These are phyloP conservation scores for Leccinum variicolor DNA, from an alignment of 768 basidiomycete genomes.

Conservation along the genomic window DNA sequence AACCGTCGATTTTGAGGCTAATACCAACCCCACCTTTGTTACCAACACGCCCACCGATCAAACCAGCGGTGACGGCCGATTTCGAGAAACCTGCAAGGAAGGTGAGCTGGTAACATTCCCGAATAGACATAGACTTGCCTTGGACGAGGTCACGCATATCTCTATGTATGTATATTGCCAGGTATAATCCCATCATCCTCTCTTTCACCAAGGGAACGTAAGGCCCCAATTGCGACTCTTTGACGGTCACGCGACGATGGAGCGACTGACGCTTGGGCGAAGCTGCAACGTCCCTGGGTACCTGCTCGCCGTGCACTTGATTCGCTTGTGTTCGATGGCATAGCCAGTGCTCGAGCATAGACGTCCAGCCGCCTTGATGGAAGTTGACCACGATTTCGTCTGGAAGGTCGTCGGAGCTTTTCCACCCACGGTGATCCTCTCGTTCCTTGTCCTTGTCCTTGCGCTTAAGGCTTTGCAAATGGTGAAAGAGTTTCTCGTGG, in stretches of 20 bases:
- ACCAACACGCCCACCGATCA: conserved; percentile 87
- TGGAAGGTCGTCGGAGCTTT: conserved; percentile 34
- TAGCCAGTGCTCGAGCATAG: conserved; percentile 72
- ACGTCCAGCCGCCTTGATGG: conserved; percentile 62
- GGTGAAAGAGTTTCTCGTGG: conserved; percentile 30
- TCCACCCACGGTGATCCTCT: conserved; percentile 34
- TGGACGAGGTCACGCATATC: conserved; percentile 62
- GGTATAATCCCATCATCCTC: conserved; percentile 85
- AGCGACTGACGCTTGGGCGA: conserved; percentile 44
- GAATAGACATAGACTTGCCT: conserved; percentile 37
- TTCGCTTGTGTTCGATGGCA: conserved; percentile 38
- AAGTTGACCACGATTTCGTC: conserved; percentile 31
- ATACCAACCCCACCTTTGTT: conserved; percentile 96
- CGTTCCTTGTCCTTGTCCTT: conserved; percentile 40
- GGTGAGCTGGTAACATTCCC: background rate
- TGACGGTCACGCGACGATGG: conserved; percentile 39
- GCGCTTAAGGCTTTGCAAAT: conserved; percentile 28
- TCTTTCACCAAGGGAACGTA: conserved; percentile 88
- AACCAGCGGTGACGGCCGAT: conserved; percentile 81
- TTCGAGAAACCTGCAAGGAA: conserved; percentile 59
- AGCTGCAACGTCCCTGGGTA: conserved; percentile 33
- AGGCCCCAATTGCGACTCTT: conserved; percentile 57
- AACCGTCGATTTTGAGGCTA: conserved; percentile 77
- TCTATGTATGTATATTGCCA: conserved; percentile 71
- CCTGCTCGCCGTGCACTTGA: conserved; percentile 12